phyloP scores from a whole-genome alignment of 1,139 yeast genomes.

The Geotrichum europaeum region DNA sequence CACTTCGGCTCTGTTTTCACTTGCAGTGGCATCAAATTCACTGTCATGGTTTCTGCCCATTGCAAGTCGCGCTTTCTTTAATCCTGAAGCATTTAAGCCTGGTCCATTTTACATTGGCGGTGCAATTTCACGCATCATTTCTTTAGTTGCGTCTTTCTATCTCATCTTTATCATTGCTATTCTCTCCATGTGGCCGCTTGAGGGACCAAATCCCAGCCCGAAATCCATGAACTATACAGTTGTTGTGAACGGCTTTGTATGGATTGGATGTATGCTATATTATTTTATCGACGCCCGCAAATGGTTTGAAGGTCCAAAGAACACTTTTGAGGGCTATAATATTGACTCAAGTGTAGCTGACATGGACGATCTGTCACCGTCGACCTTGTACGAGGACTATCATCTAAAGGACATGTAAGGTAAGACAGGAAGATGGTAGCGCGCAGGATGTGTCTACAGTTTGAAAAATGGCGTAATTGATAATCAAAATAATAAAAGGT shows the following conservation, averaged over 20 bases:
- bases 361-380: not conserved
- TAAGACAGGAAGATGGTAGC: not conserved
- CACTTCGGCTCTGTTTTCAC: constrained; percentile 53
- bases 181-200: constrained; percentile 53
- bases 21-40: constrained; percentile 56
- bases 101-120: constrained; percentile 61
- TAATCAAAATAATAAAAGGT: not conserved
- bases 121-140: constrained; percentile 37
- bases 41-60: constrained; percentile 57
- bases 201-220: constrained; percentile 44
- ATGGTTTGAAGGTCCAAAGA: constrained; percentile 59
- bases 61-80: constrained; percentile 39
- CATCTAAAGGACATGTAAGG: not conserved
- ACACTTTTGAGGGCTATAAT: constrained; percentile 40
- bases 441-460: not conserved
- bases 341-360: not conserved
- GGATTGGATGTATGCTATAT: constrained; percentile 47
- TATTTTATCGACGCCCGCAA: constrained; percentile 51
- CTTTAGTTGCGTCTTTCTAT: constrained; percentile 27
- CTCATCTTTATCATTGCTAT: constrained; percentile 55
- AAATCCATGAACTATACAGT: constrained; percentile 59
- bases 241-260: constrained; percentile 55
- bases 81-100: constrained; percentile 48
- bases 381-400: not conserved
- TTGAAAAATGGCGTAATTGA: not conserved